Conservation (phyloP, 2,329 filamentous ascomycete species). For the Diaporthe helianthi region DNA sequence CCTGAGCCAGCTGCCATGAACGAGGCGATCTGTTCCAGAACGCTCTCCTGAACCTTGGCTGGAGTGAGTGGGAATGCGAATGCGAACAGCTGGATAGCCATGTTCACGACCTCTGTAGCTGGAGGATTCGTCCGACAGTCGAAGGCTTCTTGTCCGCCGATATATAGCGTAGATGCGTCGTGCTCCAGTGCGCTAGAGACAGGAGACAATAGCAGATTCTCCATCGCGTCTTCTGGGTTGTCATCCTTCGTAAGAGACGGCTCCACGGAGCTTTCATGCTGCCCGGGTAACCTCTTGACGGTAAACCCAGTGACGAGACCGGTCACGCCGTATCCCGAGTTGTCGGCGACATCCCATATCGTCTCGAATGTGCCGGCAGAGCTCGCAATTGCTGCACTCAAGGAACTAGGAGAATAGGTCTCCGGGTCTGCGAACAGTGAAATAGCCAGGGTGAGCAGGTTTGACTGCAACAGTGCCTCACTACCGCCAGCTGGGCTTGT, state of each 20-base stretch:
- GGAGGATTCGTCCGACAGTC: conserved; percentile 74
- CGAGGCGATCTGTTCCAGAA: conserved; percentile 90
- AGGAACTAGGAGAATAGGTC: conserved; percentile 81
- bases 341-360: conserved; percentile 94
- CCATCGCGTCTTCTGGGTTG: conserved; percentile 70
- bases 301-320: conserved; percentile 82
- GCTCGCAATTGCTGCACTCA: conserved; percentile 91
- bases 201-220: conserved; percentile 69
- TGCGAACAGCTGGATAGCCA: conserved; percentile 91
- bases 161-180: conserved; percentile 83
- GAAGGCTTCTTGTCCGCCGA: conserved; percentile 58
- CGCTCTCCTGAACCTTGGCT: conserved; percentile 92
- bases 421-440: conserved; percentile 93
- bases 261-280: conserved; percentile 62
- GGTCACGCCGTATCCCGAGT: conserved; percentile 92
- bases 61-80: conserved; percentile 89
- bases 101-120: conserved; percentile 91
- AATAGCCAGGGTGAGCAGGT: conserved; percentile 86
- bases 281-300: conserved; percentile 73
- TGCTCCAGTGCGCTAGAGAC: conserved; percentile 87
- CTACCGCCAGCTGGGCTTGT: conserved; percentile 84
- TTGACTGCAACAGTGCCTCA: conserved; percentile 88
- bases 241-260: conserved; percentile 55
- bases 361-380: conserved; percentile 90
- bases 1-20: conserved; percentile 83